Base-by-base conservation (phyloP, 2,329 filamentous ascomycete genomes). In the Trichoderma brevicompactum region DNA sequence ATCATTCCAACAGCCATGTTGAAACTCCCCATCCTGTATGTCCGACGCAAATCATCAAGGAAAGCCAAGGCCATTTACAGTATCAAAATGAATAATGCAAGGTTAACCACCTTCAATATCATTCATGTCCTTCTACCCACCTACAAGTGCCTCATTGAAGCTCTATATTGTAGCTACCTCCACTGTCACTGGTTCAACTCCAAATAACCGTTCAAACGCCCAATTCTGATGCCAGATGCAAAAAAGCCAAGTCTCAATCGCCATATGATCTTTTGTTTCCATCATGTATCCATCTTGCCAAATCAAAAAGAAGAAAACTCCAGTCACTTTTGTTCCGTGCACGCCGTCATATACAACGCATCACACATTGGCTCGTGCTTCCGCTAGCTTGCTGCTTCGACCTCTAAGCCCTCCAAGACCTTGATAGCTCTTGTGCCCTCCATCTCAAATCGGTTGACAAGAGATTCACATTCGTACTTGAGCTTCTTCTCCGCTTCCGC, bases 371-470 rank as follows among this genome's bases (percentile, higher is more conserved):
- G 32, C 15, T 56, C 15, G n/a, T 12, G 6, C 48, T 10, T 56
- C 43, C 23, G 12, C 41, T 32, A 64, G 50, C 60, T 55, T 38
- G 17, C 38, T 74, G 68, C 82, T 56, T 85, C 84, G 1, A 82
- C 80, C 59, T 90, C 81, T 66, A 96, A 80, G 1, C 89, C 90
- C 77, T 95, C 92, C 62, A 99, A 79, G 6, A 87, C 85, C 55
- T 83, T 84, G 85, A 97, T 88, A 0, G 94, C 95, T 72, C 87
- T 86, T 17, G 84, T 85, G 0, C 93, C 94, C 78, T 98, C 89
- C 66, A 82, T 87, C 79, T 98, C 94, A 76, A 98, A 98, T 8
- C 86, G 82, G 66, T 84, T 85, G 5, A 99, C 92, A 76, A 96
- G 86, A 32, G 87, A 81, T 80, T 98, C 94, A 73, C 93, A 97